Evolutionary conservation across 345 rosid genomes (phyloP).

Genomic region (Camelina hispida): DNA sequence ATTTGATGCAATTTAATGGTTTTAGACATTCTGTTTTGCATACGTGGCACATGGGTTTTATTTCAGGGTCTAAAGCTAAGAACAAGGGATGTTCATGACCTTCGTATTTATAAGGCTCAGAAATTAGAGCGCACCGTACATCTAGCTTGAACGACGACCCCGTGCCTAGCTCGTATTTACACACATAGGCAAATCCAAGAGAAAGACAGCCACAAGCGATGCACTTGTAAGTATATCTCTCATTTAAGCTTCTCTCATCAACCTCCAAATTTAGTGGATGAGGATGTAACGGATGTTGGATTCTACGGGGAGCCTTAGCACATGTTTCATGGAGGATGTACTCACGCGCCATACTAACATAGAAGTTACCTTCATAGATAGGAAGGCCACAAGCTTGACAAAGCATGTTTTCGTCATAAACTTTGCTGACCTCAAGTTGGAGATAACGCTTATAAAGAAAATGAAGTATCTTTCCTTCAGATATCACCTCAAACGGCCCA

Average conservation of each 20-base stretch:
- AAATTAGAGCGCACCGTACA: background rate
- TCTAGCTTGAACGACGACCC: background rate
- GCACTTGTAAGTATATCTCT: background rate
- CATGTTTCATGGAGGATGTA: background rate
- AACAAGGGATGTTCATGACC: background rate
- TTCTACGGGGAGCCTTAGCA: background rate
- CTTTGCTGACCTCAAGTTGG: background rate
- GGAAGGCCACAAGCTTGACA: background rate
- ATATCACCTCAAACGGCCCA: background rate
- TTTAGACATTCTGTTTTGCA: background rate
- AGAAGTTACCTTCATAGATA: conserved; percentile 1
- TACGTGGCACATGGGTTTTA: background rate
- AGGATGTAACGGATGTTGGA: background rate
- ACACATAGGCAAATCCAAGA: background rate
- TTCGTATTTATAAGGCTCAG: background rate
- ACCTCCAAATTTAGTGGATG: background rate
- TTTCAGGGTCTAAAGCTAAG: background rate
- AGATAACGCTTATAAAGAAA: background rate
- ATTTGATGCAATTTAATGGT: conserved; percentile 2
- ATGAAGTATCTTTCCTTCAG: background rate
- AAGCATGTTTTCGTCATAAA: background rate
- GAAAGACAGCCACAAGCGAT: background rate
- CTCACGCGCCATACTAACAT: background rate
- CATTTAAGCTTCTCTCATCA: no score
- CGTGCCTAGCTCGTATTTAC: background rate